A percentile compares a stretch with the other conserved stretches of the same genome.
Conservation (phyloP, 768 basidiomycete species). For the Albatrellus ellisii region DNA sequence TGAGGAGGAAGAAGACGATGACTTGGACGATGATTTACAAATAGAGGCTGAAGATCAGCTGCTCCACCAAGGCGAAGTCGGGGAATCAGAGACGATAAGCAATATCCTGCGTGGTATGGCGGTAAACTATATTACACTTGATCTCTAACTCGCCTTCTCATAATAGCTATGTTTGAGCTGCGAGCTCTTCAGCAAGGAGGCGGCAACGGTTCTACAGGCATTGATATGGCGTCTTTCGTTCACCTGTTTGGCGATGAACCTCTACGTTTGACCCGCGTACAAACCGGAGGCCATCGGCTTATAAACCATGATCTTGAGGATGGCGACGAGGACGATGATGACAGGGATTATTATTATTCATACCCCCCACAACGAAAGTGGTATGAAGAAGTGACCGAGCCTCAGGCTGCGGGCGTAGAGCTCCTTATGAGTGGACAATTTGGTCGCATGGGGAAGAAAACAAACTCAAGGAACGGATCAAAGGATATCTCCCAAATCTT, state of each 20-base stretch:
- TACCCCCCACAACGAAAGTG: slow-evolving; percentile 19
- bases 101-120: neutral
- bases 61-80: neutral
- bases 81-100: neutral
- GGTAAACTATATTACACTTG: neutral
- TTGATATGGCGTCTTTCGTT: neutral
- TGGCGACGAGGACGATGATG: slow-evolving; percentile 24
- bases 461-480: slow-evolving; percentile 26
- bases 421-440: slow-evolving; percentile 73
- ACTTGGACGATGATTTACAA: slow-evolving; percentile 10
- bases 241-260: slow-evolving; percentile 3
- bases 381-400: slow-evolving; percentile 34
- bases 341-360: slow-evolving; percentile 20
- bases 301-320: neutral
- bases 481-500: slow-evolving; percentile 38
- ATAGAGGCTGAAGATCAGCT: slow-evolving; percentile 6
- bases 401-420: slow-evolving; percentile 47
- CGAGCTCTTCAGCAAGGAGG: slow-evolving; percentile 13
- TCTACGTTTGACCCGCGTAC: slow-evolving; percentile 5
- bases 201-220: neutral
- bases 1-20: slow-evolving; percentile 17
- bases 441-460: slow-evolving; percentile 45
- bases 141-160: neutral
- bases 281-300: neutral
- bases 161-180: slow-evolving; percentile 18